A percentile compares a stretch with the other conserved stretches of the same genome.
These are phyloP conservation scores for Talaromyces marneffei DNA, from an alignment of 2,329 filamentous ascomycete genomes.

Conservation along the genomic window DNA sequence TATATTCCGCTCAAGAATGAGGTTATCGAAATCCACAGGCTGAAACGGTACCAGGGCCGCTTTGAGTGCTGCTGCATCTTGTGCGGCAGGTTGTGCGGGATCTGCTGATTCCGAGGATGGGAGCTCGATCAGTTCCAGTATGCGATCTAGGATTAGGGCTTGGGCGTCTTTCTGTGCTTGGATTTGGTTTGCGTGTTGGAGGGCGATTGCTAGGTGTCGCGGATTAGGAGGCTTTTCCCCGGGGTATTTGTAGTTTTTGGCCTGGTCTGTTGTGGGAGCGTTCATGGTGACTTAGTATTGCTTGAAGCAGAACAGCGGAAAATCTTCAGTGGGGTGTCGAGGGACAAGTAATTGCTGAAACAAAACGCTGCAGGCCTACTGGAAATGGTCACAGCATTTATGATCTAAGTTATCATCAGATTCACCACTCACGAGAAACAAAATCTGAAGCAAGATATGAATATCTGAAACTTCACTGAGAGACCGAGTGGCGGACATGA, in stretches of 20 bases:
- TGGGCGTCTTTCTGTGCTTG: conserved; percentile 78
- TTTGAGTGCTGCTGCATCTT: conserved; percentile 63
- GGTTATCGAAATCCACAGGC: conserved; percentile 79
- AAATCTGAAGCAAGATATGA: neutral
- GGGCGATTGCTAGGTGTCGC: conserved; percentile 56
- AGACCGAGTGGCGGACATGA: neutral
- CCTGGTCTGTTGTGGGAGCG: conserved; percentile 14
- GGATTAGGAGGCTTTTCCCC: conserved; percentile 30
- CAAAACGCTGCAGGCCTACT: neutral
- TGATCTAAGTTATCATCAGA: too few species aligned
- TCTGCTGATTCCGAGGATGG: conserved; percentile 50
- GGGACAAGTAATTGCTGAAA: neutral
- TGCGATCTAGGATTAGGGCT: conserved; percentile 62
- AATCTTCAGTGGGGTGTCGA: neutral
- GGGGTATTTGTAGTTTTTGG: conserved; percentile 26
- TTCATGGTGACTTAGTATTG: neutral
- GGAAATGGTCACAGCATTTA: too few species aligned
- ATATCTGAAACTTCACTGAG: neutral
- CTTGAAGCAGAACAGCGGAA: neutral
- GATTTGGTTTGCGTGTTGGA: conserved; percentile 76
- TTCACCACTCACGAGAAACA: too few species aligned
- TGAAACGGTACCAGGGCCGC: conserved; percentile 66
- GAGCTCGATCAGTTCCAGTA: conserved; percentile 64
- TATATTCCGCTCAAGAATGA: conserved; percentile 84
- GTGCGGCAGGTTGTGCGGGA: conserved; percentile 48